Evolutionary conservation across 1,284 basidiomycete species (phyloP).

Genomic region (Moesziomyces antarcticus): DNA sequence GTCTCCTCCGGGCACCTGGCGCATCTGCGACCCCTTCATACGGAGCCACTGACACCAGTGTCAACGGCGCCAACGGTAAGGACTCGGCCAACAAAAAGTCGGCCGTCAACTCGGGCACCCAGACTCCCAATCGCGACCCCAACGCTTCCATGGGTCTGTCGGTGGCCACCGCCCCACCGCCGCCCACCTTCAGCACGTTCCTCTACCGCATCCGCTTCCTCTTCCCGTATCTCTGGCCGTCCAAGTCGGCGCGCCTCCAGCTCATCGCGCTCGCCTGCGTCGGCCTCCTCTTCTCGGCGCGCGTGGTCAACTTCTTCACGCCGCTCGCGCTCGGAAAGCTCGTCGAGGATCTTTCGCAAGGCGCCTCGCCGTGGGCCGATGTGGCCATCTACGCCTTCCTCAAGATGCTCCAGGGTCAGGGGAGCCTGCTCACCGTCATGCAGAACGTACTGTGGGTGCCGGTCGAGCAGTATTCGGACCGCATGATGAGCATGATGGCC

Average conservation of each 20-base stretch:
- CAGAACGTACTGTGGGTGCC: conserved; percentile 74
- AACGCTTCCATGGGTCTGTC: conserved; percentile 62
- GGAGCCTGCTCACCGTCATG: conserved; percentile 62
- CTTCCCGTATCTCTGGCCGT: conserved; percentile 84
- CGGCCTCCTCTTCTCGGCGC: conserved; percentile 77
- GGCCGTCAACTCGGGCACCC: conserved; percentile 23
- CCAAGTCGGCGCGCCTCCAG: conserved; percentile 76
- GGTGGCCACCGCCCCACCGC: conserved; percentile 52
- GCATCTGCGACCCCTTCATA: conserved; percentile 23
- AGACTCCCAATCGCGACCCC: conserved; percentile 40
- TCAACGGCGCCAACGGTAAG: conserved; percentile 6
- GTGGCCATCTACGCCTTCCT: conserved; percentile 66
- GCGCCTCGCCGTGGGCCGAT: conserved; percentile 52
- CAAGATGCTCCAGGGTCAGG: conserved; percentile 69
- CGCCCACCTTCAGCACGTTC: conserved; percentile 59
- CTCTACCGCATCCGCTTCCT: conserved; percentile 72
- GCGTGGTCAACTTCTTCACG: conserved; percentile 78
- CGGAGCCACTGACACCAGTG: conserved; percentile 29
- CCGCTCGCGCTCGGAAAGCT: conserved; percentile 80
- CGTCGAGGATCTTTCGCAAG: conserved; percentile 70
- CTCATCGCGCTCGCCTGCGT: conserved; percentile 78
- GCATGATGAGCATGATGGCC: conserved; percentile 66
- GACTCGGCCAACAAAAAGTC: conserved; percentile 7
- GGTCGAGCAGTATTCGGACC: conserved; percentile 82
- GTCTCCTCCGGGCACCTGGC: conserved; percentile 31